These are phyloP conservation scores for Ganoderma leucocontextum DNA, from an alignment of 1,284 basidiomycete species.

Conservation along the genomic window DNA sequence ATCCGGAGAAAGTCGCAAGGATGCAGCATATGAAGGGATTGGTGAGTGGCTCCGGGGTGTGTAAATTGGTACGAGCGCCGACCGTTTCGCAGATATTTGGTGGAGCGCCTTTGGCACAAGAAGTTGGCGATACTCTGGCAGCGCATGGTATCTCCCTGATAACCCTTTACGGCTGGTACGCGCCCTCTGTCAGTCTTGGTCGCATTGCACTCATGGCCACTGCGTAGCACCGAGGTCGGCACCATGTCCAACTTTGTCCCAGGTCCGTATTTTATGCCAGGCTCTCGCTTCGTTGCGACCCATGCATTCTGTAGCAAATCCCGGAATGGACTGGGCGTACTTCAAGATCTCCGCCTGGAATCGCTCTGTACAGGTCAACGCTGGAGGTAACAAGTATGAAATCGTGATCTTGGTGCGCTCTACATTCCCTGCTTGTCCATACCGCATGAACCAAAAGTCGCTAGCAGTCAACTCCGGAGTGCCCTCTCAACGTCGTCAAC, in stretches of 20 bases:
- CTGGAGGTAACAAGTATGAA: conserved; percentile 13
- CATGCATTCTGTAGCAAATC: conserved; percentile 1
- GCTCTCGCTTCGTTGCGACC: background rate
- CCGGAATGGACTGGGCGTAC: conserved; percentile 20
- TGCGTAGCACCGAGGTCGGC: conserved; percentile 6
- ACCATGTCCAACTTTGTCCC: conserved; percentile 19
- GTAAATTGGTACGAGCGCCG: background rate
- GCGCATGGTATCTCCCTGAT: conserved; percentile 9
- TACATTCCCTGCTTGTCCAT: background rate
- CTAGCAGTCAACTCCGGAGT: conserved; percentile 5
- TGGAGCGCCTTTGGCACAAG: conserved; percentile 19
- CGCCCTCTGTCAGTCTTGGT: no score
- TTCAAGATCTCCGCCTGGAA: conserved; percentile 14
- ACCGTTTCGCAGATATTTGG: conserved; percentile 13
- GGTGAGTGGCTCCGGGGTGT: background rate
- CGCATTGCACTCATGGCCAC: background rate
- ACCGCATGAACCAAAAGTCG: background rate
- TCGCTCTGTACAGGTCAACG: background rate
- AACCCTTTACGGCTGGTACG: conserved; percentile 17
- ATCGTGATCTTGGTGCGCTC: conserved; percentile 13
- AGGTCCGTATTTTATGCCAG: conserved; percentile 6
- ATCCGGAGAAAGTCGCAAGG: conserved; percentile 9
- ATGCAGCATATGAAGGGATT: conserved; percentile 10
- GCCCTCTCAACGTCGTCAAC: conserved; percentile 14
- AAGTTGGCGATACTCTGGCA: conserved; percentile 12